Conservation (phyloP, 352 stramenopile genomes). For the Blastocystis sp. region DNA sequence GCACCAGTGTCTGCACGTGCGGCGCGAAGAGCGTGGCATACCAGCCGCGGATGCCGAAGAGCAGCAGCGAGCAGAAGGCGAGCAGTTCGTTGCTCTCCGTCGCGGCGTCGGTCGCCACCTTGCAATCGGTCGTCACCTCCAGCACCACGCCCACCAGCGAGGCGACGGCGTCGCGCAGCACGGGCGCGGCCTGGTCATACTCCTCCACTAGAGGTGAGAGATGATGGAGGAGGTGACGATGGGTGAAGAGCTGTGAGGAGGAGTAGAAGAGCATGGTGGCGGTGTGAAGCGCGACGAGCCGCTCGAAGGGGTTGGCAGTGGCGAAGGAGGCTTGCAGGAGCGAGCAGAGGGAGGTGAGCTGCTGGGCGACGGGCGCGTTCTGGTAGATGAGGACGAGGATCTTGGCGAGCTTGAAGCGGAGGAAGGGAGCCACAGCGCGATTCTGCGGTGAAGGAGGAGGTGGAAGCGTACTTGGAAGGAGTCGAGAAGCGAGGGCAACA, state of each 20-base stretch:
- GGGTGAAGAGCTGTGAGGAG: neutral
- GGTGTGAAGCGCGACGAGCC: neutral
- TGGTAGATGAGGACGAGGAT: neutral
- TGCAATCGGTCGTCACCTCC: neutral
- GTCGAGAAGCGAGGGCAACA: neutral
- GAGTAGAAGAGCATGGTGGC: neutral
- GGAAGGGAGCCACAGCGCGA: neutral
- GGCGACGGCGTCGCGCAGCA: neutral
- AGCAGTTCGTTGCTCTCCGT: neutral
- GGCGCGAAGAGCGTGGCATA: neutral
- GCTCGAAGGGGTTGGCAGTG: neutral
- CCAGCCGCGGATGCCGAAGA: neutral
- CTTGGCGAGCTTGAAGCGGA: neutral
- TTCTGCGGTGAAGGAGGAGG: neutral
- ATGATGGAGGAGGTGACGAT: neutral
- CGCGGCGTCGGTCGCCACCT: neutral
- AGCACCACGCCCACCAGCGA: neutral
- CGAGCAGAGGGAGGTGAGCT: neutral
- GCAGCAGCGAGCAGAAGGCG: slow-evolving; percentile 3
- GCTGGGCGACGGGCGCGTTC: neutral
- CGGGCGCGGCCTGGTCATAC: neutral
- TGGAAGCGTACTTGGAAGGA: neutral
- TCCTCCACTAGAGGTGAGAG: neutral
- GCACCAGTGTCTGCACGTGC: neutral
- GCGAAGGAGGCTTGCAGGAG: neutral